phyloP scores from a whole-genome alignment of 805 yeast species.

The Ogataea sp. region DNA sequence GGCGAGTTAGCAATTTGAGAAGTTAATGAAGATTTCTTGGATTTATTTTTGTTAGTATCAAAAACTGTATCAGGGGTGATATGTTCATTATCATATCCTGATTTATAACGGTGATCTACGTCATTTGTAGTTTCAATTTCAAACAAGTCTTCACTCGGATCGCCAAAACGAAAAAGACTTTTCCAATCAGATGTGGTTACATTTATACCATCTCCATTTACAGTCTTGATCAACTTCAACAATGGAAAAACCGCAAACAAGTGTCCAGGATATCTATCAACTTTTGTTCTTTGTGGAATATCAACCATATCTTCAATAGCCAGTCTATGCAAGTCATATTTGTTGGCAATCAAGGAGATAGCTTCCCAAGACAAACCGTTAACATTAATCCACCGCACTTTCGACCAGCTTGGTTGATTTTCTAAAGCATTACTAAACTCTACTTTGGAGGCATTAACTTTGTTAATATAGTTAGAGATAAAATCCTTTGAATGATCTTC shows the following conservation, averaged over 20 bases:
- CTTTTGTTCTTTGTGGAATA: slow-evolving; percentile 52
- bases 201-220: slow-evolving; percentile 3
- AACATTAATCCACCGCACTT: slow-evolving; percentile 49
- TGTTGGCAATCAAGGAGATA: slow-evolving; percentile 35
- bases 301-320: slow-evolving; percentile 59
- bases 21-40: slow-evolving; percentile 8
- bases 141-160: background rate
- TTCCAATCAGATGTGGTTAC: background rate
- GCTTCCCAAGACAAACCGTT: slow-evolving; percentile 60
- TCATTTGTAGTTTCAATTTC: background rate
- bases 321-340: slow-evolving; percentile 41
- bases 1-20: slow-evolving; percentile 15
- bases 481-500: too few relatives aligned
- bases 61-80: too few relatives aligned
- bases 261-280: slow-evolving; percentile 43
- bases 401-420: slow-evolving; percentile 37
- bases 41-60: background rate
- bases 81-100: too few relatives aligned
- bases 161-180: background rate
- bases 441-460: slow-evolving; percentile 12
- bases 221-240: slow-evolving; percentile 32
- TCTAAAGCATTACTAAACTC: slow-evolving; percentile 25
- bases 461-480: slow-evolving; percentile 7
- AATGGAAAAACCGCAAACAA: slow-evolving; percentile 49
- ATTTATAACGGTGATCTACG: too few relatives aligned